Evolutionary conservation across 768 basidiomycete genomes (phyloP), one percentile per base, ranked within the genome.

Genomic region (Leccinum variicolor): DNA sequence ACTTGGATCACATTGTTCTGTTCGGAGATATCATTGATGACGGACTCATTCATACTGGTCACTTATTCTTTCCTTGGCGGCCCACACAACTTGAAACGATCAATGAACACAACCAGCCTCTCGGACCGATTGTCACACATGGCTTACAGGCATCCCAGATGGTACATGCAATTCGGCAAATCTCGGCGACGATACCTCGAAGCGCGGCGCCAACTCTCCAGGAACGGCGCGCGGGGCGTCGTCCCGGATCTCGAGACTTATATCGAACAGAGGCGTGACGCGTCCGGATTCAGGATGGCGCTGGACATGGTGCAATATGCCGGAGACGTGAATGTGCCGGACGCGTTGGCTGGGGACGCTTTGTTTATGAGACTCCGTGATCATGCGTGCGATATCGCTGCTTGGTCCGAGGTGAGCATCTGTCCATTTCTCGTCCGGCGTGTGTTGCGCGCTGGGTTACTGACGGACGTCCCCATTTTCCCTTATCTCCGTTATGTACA

Each of bases 251-350:
- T 83, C 25, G 79, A 82, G 50, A 72, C 77, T 4, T 85, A 81
- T 58, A 66, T 81, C n/a, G 68, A 70, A 6, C 64, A 77, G 15
- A 70, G 81, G 46, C 74, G 81, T n/a, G 74, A 81, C 26, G 70
- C 78, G 55, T 78, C 78, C 47, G 85, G 84, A 6, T 65, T 78
- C 14, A 68, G 72, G 41, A 73, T 87, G 67, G 66, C 81, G 8
- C 74, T 87, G 50, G 77, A 78, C 59, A 70, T 87, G 58, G 72
- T 84, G 34, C 78, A 85, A 59, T 73, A 83, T 55, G 74, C 79
- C 0, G 81, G 80, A 46, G 79, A 81, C n/a, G 65, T 82, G 26
- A 55, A 60, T 21, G 50, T 81, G 1, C 74, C 78, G 0, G 73
- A 75, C 11, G 58, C 66, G 19, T 63, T 66, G 3, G 59, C 63